phyloP scores from a whole-genome alignment of 352 stramenopile species.

The Phytophthora palmivora region DNA sequence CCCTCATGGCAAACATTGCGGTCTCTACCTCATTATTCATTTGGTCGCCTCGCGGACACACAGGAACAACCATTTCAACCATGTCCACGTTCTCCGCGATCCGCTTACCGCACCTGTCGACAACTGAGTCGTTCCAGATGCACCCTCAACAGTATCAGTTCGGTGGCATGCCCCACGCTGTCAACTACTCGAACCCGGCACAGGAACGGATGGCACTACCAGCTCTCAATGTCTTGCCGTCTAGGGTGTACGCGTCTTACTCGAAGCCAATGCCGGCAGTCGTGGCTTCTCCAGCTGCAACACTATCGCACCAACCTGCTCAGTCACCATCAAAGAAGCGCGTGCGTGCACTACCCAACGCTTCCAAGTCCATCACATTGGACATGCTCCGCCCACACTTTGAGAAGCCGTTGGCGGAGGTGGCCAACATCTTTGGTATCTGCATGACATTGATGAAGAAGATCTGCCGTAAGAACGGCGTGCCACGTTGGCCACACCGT shows the following conservation, averaged over 20 bases:
- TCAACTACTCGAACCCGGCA: constrained; percentile 31
- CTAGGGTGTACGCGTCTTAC: constrained; percentile 25
- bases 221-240: constrained; percentile 48
- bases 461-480: constrained; percentile 83
- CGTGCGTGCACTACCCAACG: constrained; percentile 73
- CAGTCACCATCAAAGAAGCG: constrained; percentile 68
- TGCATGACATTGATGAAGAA: constrained; percentile 90
- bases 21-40: constrained; percentile 41
- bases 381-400: constrained; percentile 77
- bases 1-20: constrained; percentile 16
- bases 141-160: constrained; percentile 34
- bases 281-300: constrained; percentile 41
- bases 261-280: constrained; percentile 21
- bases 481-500: constrained; percentile 76
- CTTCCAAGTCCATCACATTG: constrained; percentile 82
- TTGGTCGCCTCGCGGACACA: constrained; percentile 32
- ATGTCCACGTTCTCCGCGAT: constrained; percentile 37
- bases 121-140: constrained; percentile 27
- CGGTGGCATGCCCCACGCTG: constrained; percentile 27
- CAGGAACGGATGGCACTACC: constrained; percentile 68
- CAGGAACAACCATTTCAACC: constrained; percentile 5
- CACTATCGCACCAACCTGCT: constrained; percentile 19
- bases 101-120: constrained; percentile 34
- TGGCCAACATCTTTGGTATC: constrained; percentile 78
- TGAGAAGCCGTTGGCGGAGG: constrained; percentile 77